Evolutionary conservation across 805 yeast species (phyloP).

Genomic region (Wickerhamomyces hampshirensis): DNA sequence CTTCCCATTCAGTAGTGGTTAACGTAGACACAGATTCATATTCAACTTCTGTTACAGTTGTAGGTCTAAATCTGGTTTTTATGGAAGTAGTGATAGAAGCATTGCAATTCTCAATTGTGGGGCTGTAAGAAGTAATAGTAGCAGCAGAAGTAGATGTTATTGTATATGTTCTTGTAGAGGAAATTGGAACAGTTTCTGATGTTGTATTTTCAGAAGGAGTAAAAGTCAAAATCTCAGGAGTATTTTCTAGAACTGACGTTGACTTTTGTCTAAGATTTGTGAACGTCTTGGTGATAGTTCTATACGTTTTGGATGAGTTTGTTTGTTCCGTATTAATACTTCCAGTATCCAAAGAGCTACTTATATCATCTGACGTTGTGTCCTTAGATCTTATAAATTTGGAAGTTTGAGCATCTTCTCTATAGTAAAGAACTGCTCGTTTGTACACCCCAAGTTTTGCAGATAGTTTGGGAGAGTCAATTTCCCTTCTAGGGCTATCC

Average conservation of each 20-base stretch:
- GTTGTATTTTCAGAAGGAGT: too few relatives aligned
- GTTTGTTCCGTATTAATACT: too few relatives aligned
- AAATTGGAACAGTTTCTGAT: neutral
- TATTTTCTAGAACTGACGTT: neutral
- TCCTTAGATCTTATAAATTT: too few relatives aligned
- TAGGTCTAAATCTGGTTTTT: conserved; percentile 17
- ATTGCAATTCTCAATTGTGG: conserved; percentile 1
- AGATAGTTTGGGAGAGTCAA: neutral
- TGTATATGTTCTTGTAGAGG: neutral
- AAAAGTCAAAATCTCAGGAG: neutral
- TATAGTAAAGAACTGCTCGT: neutral
- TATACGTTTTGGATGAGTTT: conserved; percentile 2
- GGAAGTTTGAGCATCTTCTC: neutral
- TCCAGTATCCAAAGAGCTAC: too few relatives aligned
- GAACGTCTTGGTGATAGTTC: conserved; percentile 6
- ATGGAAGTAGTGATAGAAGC: conserved; percentile 1
- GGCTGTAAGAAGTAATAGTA: conserved; percentile 28
- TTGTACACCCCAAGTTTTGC: neutral
- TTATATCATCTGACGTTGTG: too few relatives aligned
- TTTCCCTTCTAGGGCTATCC: neutral
- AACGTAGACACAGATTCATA: conserved; percentile 15
- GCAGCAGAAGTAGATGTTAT: conserved; percentile 1
- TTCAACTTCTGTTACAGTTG: conserved; percentile 18
- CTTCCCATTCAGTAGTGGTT: conserved; percentile 13
- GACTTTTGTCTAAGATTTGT: neutral